phyloP scores from a whole-genome alignment of 768 basidiomycete genomes.

The Podaxis sp. region DNA sequence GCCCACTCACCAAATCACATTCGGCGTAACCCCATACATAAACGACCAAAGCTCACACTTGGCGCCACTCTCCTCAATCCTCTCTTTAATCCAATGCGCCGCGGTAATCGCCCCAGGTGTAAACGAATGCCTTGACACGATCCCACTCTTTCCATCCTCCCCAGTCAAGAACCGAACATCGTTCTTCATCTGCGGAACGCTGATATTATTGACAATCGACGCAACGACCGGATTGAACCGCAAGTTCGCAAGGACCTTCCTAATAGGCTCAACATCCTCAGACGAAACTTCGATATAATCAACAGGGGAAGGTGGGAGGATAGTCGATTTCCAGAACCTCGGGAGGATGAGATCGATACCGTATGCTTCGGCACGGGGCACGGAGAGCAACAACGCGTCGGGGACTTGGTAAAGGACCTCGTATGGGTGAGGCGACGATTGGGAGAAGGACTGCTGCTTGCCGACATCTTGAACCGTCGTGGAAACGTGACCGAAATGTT shows the following conservation, averaged over 20 bases:
- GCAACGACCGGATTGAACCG: conserved; percentile 72
- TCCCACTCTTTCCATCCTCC: conserved; percentile 70
- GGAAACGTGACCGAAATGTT: neutral
- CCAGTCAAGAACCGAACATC: conserved; percentile 85
- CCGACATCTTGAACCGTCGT: conserved; percentile 21
- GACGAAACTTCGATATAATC: conserved; percentile 56
- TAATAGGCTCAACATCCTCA: conserved; percentile 52
- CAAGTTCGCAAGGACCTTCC: conserved; percentile 53
- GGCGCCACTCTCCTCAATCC: conserved; percentile 75
- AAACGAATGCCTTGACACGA: conserved; percentile 83
- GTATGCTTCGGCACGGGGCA: conserved; percentile 37
- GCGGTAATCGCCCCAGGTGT: conserved; percentile 61
- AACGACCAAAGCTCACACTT: conserved; percentile 67
- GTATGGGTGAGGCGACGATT: neutral
- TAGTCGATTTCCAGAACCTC: conserved; percentile 67
- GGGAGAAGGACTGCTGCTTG: conserved; percentile 15
- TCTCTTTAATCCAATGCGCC: conserved; percentile 70
- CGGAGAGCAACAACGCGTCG: conserved; percentile 48
- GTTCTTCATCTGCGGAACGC: conserved; percentile 58
- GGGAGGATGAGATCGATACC: conserved; percentile 66
- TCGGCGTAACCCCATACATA: conserved; percentile 74
- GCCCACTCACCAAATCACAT: conserved; percentile 73
- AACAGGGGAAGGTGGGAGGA: conserved; percentile 51
- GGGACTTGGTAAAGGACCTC: conserved; percentile 42
- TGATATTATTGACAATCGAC: conserved; percentile 65